Evolutionary conservation across 1,284 basidiomycete species (phyloP).

Genomic region (Pyrrhoderma noxium): DNA sequence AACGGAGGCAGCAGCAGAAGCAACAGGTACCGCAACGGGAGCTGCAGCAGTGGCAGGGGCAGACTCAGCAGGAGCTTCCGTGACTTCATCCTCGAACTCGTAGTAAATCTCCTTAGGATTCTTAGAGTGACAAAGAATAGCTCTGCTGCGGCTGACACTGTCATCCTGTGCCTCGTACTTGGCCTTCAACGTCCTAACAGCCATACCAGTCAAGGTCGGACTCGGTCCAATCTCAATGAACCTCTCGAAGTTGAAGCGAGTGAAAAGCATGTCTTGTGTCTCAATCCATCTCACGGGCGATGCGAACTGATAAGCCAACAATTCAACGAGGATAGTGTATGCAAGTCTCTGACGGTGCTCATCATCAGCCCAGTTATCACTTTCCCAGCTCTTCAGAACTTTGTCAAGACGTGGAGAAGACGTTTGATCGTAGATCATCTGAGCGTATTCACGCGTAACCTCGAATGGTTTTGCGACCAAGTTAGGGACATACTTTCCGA

Average conservation of each 20-base stretch:
- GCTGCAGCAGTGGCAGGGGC: conserved; percentile 35
- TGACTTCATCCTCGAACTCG: conserved; percentile 86
- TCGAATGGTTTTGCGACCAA: conserved; percentile 93
- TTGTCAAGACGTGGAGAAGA: conserved; percentile 90
- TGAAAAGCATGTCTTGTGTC: conserved; percentile 94
- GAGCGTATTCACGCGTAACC: conserved; percentile 84
- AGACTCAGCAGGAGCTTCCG: conserved; percentile 39
- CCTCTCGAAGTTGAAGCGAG: conserved; percentile 84
- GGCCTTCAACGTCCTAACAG: conserved; percentile 87
- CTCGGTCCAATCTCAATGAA: conserved; percentile 95
- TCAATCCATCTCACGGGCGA: conserved; percentile 98
- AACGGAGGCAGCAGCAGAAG: conserved; percentile 38
- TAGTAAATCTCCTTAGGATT: conserved; percentile 97
- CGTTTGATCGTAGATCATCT: conserved; percentile 93
- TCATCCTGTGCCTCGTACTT: conserved; percentile 93
- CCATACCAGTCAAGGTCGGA: conserved; percentile 96
- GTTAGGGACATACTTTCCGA: conserved; percentile 96
- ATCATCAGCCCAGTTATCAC: conserved; percentile 78
- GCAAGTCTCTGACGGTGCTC: conserved; percentile 89
- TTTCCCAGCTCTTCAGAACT: conserved; percentile 89
- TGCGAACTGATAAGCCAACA: conserved; percentile 94
- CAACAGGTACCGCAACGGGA: conserved; percentile 38
- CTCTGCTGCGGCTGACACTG: conserved; percentile 72
- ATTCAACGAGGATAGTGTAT: conserved; percentile 92
- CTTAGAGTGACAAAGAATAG: conserved; percentile 91